Base-by-base conservation (phyloP, 805 yeast genomes). In the Saturnispora besseyi region DNA sequence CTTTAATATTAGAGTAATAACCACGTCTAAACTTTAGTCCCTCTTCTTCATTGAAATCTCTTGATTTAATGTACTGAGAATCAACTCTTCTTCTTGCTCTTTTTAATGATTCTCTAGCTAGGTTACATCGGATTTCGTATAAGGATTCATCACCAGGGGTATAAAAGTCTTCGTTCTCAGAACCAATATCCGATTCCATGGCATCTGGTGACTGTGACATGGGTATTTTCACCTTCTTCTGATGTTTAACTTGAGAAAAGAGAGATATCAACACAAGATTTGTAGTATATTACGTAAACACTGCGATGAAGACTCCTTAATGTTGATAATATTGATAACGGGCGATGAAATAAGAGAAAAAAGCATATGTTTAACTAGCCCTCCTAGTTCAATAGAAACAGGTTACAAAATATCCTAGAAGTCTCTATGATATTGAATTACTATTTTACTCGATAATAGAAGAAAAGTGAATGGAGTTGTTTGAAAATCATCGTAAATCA, bases 161-260 rank as follows among this genome's bases (percentile, higher is more conserved):
- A 59, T 80, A 88, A 59, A 84, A 89, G 52, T 88, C 96, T 46
- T 83, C 95, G 12, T 86, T 83, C 9, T 79, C 82, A 10, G 30
- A 29, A 10, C 37, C 42, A 13, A 7, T 4, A 21, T 45, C 48
- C 10, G 42, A 45, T 5, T 22, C 37, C 21, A 29, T 36, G 11
- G 40, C 13, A 9, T 36, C 40, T 12, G 21, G 21, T 15, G 40
- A 9, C 12, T 36, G 24, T 12, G 40, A 36, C 40, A 36, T 36
- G 15, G 13, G 15, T 34, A 8, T 4, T 12, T 21, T 26, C 29
- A 21, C 1, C 7, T 22, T 15, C 5, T 36, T 36, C 15, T 36
- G 13, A 36, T 12, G 5, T 9, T 15, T 21, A 18, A 12, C 15
- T 32, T 12, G 15, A 36, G 1, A 8, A 36, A 18, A 36, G 12